Percentiles rank a stretch among this genome's conserved stretches.
Evolutionary conservation across 2,329 filamentous ascomycete species (phyloP).

Genomic region (Beauveria sp.): DNA sequence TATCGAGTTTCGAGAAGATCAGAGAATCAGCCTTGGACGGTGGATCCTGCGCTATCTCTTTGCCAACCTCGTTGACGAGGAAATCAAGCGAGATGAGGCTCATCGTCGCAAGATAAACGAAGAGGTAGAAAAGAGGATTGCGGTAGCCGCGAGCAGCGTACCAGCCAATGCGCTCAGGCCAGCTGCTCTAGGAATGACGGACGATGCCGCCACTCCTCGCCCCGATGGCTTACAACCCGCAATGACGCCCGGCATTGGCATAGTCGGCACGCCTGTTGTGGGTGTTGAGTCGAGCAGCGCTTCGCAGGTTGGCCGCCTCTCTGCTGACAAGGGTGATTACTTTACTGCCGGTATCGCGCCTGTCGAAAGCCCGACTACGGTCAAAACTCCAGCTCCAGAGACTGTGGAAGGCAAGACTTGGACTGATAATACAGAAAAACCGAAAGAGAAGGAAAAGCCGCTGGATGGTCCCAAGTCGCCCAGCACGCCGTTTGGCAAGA

Average conservation of each 20-base stretch:
- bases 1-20: conserved; percentile 83
- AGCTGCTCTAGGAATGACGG: conserved; percentile 12
- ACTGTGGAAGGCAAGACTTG: conserved; percentile 42
- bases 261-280: conserved; percentile 63
- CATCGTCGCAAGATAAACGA: conserved; percentile 64
- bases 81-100: conserved; percentile 71
- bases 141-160: conserved; percentile 46
- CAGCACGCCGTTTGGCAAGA: conserved; percentile 69
- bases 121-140: conserved; percentile 49
- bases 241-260: conserved; percentile 69
- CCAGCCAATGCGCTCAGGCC: conserved; percentile 49
- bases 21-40: conserved; percentile 93
- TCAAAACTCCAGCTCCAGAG: conserved; percentile 28
- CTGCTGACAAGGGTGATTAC: conserved; percentile 65
- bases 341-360: conserved; percentile 58
- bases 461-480: conserved; percentile 47
- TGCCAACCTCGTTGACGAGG: conserved; percentile 79
- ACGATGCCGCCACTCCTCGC: conserved; percentile 47
- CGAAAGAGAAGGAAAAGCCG: conserved; percentile 37
- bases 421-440: conserved; percentile 41
- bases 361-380: conserved; percentile 31
- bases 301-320: conserved; percentile 51
- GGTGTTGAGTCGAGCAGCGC: conserved; percentile 34
- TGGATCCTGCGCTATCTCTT: conserved; percentile 95
- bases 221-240: conserved; percentile 57